Evolutionary conservation across 306 rosid genomes (phyloP).

Genomic region (Aeschynomene evenia): DNA sequence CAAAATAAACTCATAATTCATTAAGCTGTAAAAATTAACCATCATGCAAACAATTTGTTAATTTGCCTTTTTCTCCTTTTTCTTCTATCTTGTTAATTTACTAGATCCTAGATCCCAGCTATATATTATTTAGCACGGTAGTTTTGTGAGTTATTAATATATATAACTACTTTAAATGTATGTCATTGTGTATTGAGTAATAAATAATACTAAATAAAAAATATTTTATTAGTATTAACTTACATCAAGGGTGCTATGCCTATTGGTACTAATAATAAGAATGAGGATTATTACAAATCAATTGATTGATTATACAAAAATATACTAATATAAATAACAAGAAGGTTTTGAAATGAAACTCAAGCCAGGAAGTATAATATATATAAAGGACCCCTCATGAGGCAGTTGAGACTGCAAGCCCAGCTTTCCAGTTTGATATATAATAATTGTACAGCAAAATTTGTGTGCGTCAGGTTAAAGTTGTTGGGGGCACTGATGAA

Average conservation of each 20-base stretch:
- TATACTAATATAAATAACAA: background rate
- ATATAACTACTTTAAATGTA: too few relatives aligned
- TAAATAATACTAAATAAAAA: too few relatives aligned
- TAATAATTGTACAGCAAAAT: conserved; percentile 50
- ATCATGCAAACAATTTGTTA: background rate
- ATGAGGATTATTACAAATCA: background rate
- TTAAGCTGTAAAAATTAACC: background rate
- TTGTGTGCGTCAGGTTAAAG: conserved; percentile 45
- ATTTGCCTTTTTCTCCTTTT: background rate
- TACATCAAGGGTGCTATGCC: background rate
- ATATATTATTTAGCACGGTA: too few relatives aligned
- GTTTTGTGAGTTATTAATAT: too few relatives aligned
- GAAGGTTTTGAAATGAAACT: background rate
- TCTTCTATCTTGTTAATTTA: background rate
- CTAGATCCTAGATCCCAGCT: too few relatives aligned
- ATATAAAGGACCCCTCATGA: conserved; percentile 30
- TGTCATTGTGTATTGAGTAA: too few relatives aligned
- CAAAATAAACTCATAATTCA: too few relatives aligned
- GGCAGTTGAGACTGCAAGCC: conserved; percentile 36
- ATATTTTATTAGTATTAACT: too few relatives aligned
- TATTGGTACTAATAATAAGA: background rate
- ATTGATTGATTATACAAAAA: background rate
- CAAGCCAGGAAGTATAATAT: too few relatives aligned
- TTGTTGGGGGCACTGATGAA: conserved; percentile 40
- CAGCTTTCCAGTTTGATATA: conserved; percentile 42